Conservation (phyloP, 257 asterid species). For the Eucommia ulmoides region DNA sequence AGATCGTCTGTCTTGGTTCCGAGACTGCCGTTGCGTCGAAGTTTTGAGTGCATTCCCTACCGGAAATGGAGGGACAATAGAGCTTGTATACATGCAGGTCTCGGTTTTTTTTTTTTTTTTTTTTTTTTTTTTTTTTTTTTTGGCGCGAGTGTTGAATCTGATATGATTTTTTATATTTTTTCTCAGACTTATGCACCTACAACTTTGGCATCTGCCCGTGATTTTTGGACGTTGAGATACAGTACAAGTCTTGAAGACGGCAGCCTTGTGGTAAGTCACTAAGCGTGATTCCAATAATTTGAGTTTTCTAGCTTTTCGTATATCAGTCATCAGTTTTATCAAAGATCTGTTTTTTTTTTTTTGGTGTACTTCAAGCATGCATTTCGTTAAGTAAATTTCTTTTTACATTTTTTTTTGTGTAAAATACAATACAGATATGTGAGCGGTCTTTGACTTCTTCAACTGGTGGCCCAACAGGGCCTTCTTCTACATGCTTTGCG, state of each 20-base stretch:
- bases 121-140: too few species aligned
- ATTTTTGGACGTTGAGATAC: conserved; percentile 87
- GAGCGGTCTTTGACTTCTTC: conserved; percentile 76
- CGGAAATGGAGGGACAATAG: conserved; percentile 90
- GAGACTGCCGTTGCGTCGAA: conserved; percentile 79
- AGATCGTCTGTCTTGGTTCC: conserved; percentile 96
- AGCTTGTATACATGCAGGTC: conserved; percentile 88
- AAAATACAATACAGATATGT: conserved; percentile 42
- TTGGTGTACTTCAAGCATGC: too few species aligned
- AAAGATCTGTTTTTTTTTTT: too few species aligned
- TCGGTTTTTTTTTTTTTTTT: too few species aligned
- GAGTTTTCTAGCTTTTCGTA: too few species aligned
- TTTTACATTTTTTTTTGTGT: background rate
- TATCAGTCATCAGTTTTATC: too few species aligned
- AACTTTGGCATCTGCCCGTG: conserved; percentile 87
- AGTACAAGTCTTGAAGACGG: conserved; percentile 82
- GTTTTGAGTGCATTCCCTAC: conserved; percentile 64
- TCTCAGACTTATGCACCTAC: conserved; percentile 83
- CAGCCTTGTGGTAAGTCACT: conserved; percentile 68
- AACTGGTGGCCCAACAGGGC: conserved; percentile 85
- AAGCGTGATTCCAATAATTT: too few species aligned
- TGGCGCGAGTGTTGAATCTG: too few species aligned
- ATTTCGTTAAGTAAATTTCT: too few species aligned
- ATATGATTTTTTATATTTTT: too few species aligned
- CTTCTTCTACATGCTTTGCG: conserved; percentile 58